Evolutionary conservation across 2,329 filamentous ascomycete species (phyloP).

Genomic region (Stylonectria norvegica): DNA sequence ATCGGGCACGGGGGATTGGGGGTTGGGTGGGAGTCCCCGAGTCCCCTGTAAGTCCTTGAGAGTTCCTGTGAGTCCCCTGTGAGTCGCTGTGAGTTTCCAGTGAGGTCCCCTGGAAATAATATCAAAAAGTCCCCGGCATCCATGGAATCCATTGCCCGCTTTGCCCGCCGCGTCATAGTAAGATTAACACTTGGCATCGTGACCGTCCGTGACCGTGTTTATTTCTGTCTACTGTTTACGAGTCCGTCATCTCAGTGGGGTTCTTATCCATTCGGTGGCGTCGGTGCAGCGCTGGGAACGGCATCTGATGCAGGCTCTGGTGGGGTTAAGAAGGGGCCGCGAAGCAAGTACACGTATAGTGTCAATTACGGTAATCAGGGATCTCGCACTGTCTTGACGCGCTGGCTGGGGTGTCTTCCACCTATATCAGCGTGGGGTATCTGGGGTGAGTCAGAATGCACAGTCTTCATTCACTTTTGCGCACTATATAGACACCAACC

Average conservation of each 20-base stretch:
- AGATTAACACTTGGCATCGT: neutral
- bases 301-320: neutral
- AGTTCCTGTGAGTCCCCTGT: neutral
- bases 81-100: too few relatives aligned
- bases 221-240: constrained; percentile 6
- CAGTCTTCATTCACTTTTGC: too few relatives aligned
- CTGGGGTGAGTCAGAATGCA: constrained; percentile 17
- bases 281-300: neutral
- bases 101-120: neutral
- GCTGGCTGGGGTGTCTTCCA: neutral
- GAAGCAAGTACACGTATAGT: too few relatives aligned
- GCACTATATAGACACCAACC: constrained; percentile 11
- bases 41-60: neutral
- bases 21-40: neutral
- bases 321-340: too few relatives aligned
- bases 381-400: neutral
- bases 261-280: constrained; percentile 7
- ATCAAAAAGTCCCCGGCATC: too few relatives aligned
- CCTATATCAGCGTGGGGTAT: neutral
- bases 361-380: too few relatives aligned
- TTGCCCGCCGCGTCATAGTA: neutral
- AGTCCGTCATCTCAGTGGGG: constrained; percentile 4
- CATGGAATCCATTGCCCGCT: too few relatives aligned
- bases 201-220: neutral
- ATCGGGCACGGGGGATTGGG: neutral